A percentile compares a stretch with the other conserved stretches of the same genome.
Evolutionary conservation across 352 stramenopile species (phyloP).

Genomic region (Globisporangium nagaii): DNA sequence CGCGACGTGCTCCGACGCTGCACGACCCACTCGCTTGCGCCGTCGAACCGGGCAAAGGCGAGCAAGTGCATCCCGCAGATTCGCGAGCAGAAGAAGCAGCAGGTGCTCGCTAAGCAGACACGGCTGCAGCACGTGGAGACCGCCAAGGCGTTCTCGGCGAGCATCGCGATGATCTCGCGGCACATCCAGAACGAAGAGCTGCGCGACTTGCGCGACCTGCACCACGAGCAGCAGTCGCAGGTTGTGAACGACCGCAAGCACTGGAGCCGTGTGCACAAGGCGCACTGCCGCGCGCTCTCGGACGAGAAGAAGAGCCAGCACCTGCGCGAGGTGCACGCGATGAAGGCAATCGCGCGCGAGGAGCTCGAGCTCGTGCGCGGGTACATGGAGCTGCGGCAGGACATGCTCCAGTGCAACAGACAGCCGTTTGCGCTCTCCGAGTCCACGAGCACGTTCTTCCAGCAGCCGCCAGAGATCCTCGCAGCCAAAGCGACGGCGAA

Average conservation of each 20-base stretch:
- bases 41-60: conserved; percentile 22
- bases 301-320: conserved; percentile 35
- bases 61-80: conserved; percentile 23
- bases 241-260: conserved; percentile 42
- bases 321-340: conserved; percentile 43
- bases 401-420: conserved; percentile 42
- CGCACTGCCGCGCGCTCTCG: conserved; percentile 46
- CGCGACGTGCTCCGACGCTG: conserved; percentile 25
- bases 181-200: conserved; percentile 70
- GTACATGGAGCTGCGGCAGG: conserved; percentile 37
- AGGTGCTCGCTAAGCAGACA: conserved; percentile 20
- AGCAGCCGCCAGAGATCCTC: conserved; percentile 55
- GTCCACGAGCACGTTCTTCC: conserved; percentile 68
- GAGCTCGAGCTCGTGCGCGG: conserved; percentile 37
- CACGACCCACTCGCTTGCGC: conserved; percentile 19
- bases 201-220: conserved; percentile 32
- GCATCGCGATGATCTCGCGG: conserved; percentile 71
- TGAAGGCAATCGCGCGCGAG: conserved; percentile 53
- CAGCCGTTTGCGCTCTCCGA: conserved; percentile 47
- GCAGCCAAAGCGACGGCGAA: conserved; percentile 54
- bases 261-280: conserved; percentile 38
- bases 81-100: conserved; percentile 25
- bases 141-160: conserved; percentile 52
- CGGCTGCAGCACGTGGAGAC: conserved; percentile 40
- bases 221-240: conserved; percentile 34